Conservation (phyloP, 352 stramenopile species). For the Globisporangium spiculum region DNA sequence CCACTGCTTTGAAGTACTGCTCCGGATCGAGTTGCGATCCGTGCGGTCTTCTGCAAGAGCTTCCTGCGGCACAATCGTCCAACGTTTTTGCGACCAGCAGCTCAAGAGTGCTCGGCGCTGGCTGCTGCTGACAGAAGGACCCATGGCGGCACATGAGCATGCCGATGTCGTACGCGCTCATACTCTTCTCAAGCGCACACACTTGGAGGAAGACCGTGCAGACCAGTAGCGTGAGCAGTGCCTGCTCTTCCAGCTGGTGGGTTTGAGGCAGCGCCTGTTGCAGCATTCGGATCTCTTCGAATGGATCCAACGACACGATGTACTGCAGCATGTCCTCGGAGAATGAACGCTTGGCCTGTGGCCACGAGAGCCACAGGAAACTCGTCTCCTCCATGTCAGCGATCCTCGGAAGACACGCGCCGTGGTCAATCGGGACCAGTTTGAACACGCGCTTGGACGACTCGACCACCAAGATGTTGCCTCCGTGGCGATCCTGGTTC, state of each 20-base stretch:
- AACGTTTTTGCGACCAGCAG: slow-evolving; percentile 22
- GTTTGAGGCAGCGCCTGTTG: slow-evolving; percentile 19
- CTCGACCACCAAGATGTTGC: slow-evolving; percentile 64
- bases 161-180: slow-evolving; percentile 55
- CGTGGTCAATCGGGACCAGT: slow-evolving; percentile 77
- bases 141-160: slow-evolving; percentile 53
- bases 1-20: background rate
- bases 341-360: slow-evolving; percentile 57
- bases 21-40: slow-evolving; percentile 9
- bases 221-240: slow-evolving; percentile 43
- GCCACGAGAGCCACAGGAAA: slow-evolving; percentile 72
- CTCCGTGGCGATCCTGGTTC: slow-evolving; percentile 79
- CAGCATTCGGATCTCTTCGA: slow-evolving; percentile 33
- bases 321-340: slow-evolving; percentile 22
- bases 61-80: slow-evolving; percentile 8
- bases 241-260: slow-evolving; percentile 34
- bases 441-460: slow-evolving; percentile 25
- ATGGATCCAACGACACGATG: slow-evolving; percentile 39
- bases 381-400: slow-evolving; percentile 49
- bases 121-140: slow-evolving; percentile 24
- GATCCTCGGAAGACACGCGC: slow-evolving; percentile 57
- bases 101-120: slow-evolving; percentile 38
- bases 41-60: background rate
- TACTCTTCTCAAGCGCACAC: slow-evolving; percentile 37
- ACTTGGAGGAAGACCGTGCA: slow-evolving; percentile 53